A percentile compares a stretch with the other conserved stretches of the same genome.
Conservation (phyloP, 73 alveolate species). For the Uronychia setigera region DNA sequence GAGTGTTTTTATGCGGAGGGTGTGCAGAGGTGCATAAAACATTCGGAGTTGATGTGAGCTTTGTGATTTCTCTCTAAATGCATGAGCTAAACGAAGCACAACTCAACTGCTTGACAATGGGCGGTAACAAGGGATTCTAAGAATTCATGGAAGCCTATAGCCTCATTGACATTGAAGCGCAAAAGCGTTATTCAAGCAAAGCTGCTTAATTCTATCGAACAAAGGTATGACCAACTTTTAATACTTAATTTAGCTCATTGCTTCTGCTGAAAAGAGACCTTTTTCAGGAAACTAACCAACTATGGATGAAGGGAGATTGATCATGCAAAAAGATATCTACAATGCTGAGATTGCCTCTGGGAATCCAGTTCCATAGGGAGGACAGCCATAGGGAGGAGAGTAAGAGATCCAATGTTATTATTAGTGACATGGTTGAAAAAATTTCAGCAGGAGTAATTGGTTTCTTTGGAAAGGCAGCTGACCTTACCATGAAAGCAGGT, state of each 20-base stretch:
- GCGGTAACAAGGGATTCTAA: slow-evolving; percentile 91
- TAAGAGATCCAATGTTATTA: background rate
- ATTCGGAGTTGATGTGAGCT: slow-evolving; percentile 88
- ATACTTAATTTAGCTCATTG: background rate
- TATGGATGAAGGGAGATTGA: background rate
- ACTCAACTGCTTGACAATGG: slow-evolving; percentile 81
- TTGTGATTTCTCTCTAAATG: slow-evolving; percentile 88
- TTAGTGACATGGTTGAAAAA: background rate
- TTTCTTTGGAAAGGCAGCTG: background rate
- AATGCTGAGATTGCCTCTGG: background rate
- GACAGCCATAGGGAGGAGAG: background rate
- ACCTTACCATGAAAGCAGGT: background rate
- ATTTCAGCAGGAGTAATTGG: background rate
- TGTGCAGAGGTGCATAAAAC: slow-evolving; percentile 95
- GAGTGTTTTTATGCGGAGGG: slow-evolving; percentile 87
- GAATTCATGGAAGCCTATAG: slow-evolving; percentile 68
- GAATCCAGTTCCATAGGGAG: background rate
- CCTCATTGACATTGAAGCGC: slow-evolving; percentile 57
- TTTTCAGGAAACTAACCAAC: background rate
- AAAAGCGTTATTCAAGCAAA: slow-evolving; percentile 68
- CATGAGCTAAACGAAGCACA: slow-evolving; percentile 89
- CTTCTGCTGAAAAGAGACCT: background rate
- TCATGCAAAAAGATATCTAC: background rate
- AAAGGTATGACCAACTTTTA: slow-evolving; percentile 1
- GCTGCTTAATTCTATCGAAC: slow-evolving; percentile 87